These are phyloP conservation scores for Arachis monticola DNA, from an alignment of 331 rosid genomes.

Conservation along the genomic window DNA sequence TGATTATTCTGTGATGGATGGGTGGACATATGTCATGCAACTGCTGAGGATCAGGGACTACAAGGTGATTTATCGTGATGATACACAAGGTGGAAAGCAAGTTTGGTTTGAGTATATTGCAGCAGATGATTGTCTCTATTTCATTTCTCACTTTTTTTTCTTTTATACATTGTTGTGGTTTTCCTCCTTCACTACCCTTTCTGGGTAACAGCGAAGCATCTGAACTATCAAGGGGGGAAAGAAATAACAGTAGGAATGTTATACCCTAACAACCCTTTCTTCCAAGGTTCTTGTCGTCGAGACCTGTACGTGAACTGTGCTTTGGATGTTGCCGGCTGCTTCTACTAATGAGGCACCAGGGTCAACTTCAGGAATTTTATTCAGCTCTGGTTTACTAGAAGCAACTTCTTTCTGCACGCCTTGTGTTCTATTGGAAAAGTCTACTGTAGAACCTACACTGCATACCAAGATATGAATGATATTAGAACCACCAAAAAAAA, in stretches of 20 bases:
- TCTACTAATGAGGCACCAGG: conserved; percentile 42
- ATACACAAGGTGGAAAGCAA: too few relatives aligned
- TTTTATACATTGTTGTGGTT: too few relatives aligned
- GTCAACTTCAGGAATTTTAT: conserved; percentile 49
- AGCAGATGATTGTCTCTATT: too few relatives aligned
- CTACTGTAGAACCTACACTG: conserved; percentile 57
- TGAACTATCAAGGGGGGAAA: too few relatives aligned
- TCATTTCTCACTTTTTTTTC: too few relatives aligned
- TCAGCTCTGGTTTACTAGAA: conserved; percentile 42
- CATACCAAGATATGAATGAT: conserved; percentile 20
- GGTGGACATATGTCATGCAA: too few relatives aligned
- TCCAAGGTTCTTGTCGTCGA: conserved; percentile 49
- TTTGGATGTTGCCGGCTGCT: conserved; percentile 45
- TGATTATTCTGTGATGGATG: too few relatives aligned
- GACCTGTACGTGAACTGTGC: conserved; percentile 43
- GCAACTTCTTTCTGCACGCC: conserved; percentile 46
- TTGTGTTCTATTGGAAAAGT: conserved; percentile 38
- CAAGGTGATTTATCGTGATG: too few relatives aligned
- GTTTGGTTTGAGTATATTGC: too few relatives aligned
- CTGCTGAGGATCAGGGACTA: too few relatives aligned
- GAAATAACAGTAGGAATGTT: conserved; percentile 22
- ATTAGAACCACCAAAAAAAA: conserved; percentile 37
- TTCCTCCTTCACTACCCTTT: too few relatives aligned
- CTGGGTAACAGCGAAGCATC: too few relatives aligned
- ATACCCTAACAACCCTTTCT: conserved; percentile 73